Base-by-base conservation (phyloP, 805 yeast genomes). In the Candida vaughaniae region DNA sequence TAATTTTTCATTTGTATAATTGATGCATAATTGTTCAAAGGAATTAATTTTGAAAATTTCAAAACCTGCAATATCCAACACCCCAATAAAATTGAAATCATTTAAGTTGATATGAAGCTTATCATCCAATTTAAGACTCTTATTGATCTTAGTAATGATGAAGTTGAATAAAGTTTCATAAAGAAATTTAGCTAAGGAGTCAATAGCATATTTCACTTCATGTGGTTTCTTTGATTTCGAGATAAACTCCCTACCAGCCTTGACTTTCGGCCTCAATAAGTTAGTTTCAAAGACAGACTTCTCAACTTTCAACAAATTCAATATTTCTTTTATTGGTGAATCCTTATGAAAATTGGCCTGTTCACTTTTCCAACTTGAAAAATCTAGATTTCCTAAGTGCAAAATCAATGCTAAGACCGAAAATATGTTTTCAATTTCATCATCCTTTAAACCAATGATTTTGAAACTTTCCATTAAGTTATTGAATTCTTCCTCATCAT, bases 171-270 rank as follows among this genome's bases (percentile, higher is more conserved):
- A 58, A 29, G 82, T 77, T 56, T 93, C 98, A 53, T 91, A 93
- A 4, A 93, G 59, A 8, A 88, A 77, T 56, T 90, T 90, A 3
- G 99, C 78, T 23, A 93, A 68, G 0, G 98, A 95, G 56, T 91
- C 95, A 26, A 91, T 68, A 12, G 93, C 73, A 49, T 78, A 79
- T 45, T 79, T 80, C 1, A 91, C 95, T 55, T 93, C 97, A 0
- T 73, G 58, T 0, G 95, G 81, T 31, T 81, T 81, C 49, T 85
- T 78, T 22, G 90, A 78, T 54, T 88, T 95, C 15, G 79, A 75
- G 25, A 93, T 88, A 60, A 75, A 73, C 56, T 93, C 99, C 47
- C 78, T 74, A 2, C 99, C 99, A 3, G 97, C 96, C 55, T 80
- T 87, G 8, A 90, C 95, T 51, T 78, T 82, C 4, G 97, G 97